A percentile compares a stretch with the other conserved stretches of the same genome.
phyloP scores from a whole-genome alignment of 805 yeast genomes.

The Teunomyces kruisii region DNA sequence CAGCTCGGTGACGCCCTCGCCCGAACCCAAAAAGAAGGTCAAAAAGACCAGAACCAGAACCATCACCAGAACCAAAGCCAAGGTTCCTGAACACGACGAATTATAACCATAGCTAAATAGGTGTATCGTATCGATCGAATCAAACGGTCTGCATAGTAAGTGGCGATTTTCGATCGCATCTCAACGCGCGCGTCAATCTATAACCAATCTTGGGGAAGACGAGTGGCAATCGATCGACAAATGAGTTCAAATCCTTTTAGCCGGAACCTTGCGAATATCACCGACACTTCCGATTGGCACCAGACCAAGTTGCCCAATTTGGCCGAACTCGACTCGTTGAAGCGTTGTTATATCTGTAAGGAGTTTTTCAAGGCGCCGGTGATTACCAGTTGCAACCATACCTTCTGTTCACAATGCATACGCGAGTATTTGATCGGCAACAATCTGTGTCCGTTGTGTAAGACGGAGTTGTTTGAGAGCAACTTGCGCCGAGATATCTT shows the following conservation, averaged over 20 bases:
- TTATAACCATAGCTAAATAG: not conserved
- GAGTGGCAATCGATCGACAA: not conserved
- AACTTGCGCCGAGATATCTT: constrained; percentile 63
- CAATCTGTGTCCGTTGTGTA: constrained; percentile 76
- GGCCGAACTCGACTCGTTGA: constrained; percentile 61
- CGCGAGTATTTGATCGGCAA: constrained; percentile 63
- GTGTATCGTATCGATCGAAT: too few species aligned
- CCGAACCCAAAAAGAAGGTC: not conserved
- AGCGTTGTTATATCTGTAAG: constrained; percentile 86
- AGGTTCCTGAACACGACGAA: constrained; percentile 5
- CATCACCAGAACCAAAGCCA: not conserved
- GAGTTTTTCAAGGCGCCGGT: constrained; percentile 80
- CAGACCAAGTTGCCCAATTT: constrained; percentile 54
- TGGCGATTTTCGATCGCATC: not conserved
- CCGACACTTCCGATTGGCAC: constrained; percentile 76
- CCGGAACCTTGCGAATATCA: constrained; percentile 18
- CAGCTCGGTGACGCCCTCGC: not conserved
- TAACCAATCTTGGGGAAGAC: constrained; percentile 1
- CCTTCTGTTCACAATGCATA: constrained; percentile 86
- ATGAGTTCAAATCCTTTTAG: constrained; percentile 1
- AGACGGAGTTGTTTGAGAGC: constrained; percentile 67
- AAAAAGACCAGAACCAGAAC: not conserved
- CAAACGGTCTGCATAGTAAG: not conserved
- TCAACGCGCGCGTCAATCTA: not conserved
- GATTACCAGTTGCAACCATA: constrained; percentile 80